phyloP scores from a whole-genome alignment of 1,284 basidiomycete genomes.

The Laetiporus sulphureus region DNA sequence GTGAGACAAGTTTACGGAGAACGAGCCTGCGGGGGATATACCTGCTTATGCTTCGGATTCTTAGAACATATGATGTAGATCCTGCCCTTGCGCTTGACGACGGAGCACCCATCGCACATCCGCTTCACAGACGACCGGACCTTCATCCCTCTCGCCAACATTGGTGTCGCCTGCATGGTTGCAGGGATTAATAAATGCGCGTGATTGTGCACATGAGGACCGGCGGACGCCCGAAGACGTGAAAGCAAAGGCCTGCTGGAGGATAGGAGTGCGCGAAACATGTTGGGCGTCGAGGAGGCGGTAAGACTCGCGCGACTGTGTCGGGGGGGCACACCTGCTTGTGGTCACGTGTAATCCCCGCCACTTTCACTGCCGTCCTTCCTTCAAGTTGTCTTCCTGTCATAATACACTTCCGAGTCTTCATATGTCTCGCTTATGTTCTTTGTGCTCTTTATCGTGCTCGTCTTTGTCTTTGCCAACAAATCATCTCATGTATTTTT shows the following conservation, averaged over 20 bases:
- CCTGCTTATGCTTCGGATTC: conserved; percentile 98
- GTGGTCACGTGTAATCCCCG: no score
- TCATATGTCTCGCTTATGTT: no score
- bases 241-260: conserved; percentile 53
- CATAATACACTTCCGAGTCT: no score
- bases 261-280: conserved; percentile 61
- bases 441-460: no score
- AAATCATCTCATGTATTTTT: no score
- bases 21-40: conserved; percentile 29
- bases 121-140: conserved; percentile 91
- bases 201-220: conserved; percentile 28
- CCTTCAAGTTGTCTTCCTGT: no score
- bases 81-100: conserved; percentile 85
- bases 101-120: conserved; percentile 85
- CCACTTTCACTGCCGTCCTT: no score
- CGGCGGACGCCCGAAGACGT: conserved; percentile 39
- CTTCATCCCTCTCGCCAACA: conserved; percentile 82
- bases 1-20: conserved; percentile 8
- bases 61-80: conserved; percentile 92
- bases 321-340: no score
- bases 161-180: conserved; percentile 20
- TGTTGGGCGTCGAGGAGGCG: conserved; percentile 25
- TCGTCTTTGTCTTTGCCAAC: no score
- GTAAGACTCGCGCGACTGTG: no score
- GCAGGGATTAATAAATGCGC: conserved; percentile 24